Conservation (phyloP, 768 basidiomycete genomes). For the Rhodotorula sphaerocarpa region DNA sequence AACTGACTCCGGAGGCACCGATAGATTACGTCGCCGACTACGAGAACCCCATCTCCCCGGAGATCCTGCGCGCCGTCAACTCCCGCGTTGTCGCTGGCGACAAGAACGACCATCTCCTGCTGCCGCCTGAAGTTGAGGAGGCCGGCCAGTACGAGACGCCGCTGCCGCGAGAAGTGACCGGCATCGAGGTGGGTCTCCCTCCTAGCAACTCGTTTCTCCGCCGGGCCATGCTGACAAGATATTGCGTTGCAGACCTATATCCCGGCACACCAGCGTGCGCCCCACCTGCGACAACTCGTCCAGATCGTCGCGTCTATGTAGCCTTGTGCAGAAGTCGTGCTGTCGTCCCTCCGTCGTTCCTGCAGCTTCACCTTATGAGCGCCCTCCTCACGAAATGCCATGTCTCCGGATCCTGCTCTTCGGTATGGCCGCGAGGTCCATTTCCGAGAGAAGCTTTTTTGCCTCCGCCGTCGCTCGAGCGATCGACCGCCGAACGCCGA, state of each 20-base stretch:
- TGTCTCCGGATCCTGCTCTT: no score
- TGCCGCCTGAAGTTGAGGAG: conserved; percentile 89
- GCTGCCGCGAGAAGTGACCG: conserved; percentile 85
- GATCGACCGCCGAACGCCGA: no score
- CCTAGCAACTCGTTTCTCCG: not conserved
- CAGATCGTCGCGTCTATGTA: conserved; percentile 14
- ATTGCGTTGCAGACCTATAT: conserved; percentile 2
- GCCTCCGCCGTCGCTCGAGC: no score
- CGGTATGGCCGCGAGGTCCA: no score
- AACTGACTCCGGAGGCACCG: not conserved
- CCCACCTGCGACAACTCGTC: conserved; percentile 29
- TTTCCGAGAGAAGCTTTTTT: no score
- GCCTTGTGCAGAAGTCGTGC: no score
- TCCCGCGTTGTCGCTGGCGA: conserved; percentile 92
- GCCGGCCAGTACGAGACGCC: conserved; percentile 92
- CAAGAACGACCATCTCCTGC: conserved; percentile 89
- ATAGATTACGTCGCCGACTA: conserved; percentile 90
- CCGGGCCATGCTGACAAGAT: no score
- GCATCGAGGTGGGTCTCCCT: conserved; percentile 54
- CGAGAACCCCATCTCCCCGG: conserved; percentile 96
- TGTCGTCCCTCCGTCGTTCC: not conserved
- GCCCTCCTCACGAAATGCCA: no score
- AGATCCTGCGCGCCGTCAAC: conserved; percentile 92
- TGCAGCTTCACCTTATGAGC: no score
- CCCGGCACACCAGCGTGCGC: conserved; percentile 19